phyloP scores from a whole-genome alignment of 371 early-diverging fungal species.

The Actinomucor elegans region DNA sequence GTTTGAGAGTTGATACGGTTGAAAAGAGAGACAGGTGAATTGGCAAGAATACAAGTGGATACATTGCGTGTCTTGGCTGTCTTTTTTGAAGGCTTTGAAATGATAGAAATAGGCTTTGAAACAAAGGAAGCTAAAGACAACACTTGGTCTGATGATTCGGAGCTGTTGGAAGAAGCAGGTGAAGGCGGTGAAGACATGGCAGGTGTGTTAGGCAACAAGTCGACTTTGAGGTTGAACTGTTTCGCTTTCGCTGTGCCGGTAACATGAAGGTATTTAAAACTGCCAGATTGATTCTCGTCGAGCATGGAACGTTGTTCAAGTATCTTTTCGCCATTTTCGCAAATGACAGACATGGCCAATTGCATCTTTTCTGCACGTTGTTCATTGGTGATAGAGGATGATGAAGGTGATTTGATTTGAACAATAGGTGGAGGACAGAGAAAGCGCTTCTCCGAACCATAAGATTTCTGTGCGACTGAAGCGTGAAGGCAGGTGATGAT shows the following conservation, averaged over 20 bases:
- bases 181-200: neutral
- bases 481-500: constrained; percentile 67
- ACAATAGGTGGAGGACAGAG: constrained; percentile 88
- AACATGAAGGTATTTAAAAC: constrained; percentile 74
- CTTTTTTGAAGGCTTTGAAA: constrained; percentile 88
- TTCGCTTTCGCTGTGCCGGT: constrained; percentile 80
- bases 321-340: constrained; percentile 33
- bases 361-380: constrained; percentile 26
- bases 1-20: constrained; percentile 87
- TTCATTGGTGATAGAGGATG: constrained; percentile 37
- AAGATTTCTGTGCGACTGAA: constrained; percentile 85
- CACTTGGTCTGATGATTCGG: neutral
- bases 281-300: constrained; percentile 55
- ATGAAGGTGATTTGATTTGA: constrained; percentile 17
- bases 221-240: constrained; percentile 69
- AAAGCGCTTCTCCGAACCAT: constrained; percentile 87
- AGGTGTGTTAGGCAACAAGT: constrained; percentile 31
- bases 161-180: neutral
- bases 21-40: constrained; percentile 69
- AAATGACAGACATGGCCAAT: constrained; percentile 65
- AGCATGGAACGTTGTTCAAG: constrained; percentile 57
- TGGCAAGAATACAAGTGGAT: constrained; percentile 70
- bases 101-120: constrained; percentile 74
- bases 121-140: constrained; percentile 56
- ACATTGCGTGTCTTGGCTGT: constrained; percentile 77